A percentile compares a stretch with the other conserved stretches of the same genome.
Evolutionary conservation across 805 yeast genomes (phyloP).

Genomic region (Saturnispora diversa): DNA sequence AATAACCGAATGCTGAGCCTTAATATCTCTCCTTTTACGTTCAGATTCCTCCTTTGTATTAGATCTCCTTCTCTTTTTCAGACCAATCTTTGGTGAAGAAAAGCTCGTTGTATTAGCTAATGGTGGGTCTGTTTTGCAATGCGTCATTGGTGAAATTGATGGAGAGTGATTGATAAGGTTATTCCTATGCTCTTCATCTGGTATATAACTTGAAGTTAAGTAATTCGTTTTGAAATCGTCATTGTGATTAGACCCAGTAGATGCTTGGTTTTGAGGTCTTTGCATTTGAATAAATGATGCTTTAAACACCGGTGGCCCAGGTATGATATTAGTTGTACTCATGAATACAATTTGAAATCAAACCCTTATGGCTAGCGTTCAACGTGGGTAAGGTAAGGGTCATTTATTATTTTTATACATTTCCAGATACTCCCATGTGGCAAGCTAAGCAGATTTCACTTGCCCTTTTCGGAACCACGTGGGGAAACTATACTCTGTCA

Average conservation of each 20-base stretch:
- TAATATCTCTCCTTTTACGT: constrained; percentile 39
- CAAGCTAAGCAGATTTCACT: too few relatives aligned
- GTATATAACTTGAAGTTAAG: constrained; percentile 26
- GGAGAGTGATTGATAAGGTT: constrained; percentile 25
- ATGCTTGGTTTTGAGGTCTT: constrained; percentile 14
- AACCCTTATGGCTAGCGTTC: constrained; percentile 1
- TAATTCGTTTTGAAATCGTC: constrained; percentile 20
- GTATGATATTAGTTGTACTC: constrained; percentile 22
- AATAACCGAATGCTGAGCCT: constrained; percentile 63
- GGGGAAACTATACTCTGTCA: too few relatives aligned
- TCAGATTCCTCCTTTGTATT: constrained; percentile 31
- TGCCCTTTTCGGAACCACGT: too few relatives aligned
- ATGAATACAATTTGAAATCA: too few relatives aligned
- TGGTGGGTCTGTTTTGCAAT: constrained; percentile 1
- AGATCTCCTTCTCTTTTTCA: constrained; percentile 20
- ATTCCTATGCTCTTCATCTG: constrained; percentile 24
- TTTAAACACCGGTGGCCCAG: constrained; percentile 41
- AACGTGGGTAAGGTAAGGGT: too few relatives aligned
- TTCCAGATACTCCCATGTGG: too few relatives aligned
- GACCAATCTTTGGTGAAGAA: constrained; percentile 1
- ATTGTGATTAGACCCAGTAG: not conserved
- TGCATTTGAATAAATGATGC: constrained; percentile 41
- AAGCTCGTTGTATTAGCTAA: not conserved
- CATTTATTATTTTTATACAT: too few relatives aligned
- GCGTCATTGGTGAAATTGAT: constrained; percentile 29